phyloP scores from a whole-genome alignment of 768 basidiomycete genomes.

The Pulveroboletus sp. region DNA sequence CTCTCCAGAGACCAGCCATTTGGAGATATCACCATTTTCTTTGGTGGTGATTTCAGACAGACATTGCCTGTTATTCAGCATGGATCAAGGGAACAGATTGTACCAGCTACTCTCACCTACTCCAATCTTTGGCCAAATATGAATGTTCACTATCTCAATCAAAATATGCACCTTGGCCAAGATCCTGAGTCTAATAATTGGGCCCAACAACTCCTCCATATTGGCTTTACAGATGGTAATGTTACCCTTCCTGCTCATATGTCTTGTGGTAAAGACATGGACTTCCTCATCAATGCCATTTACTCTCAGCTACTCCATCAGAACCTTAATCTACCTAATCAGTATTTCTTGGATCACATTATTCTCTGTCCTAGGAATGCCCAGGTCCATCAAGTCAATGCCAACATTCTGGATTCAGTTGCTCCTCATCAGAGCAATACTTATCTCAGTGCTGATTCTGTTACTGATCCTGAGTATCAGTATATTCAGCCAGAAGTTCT shows the following conservation, averaged over 20 bases:
- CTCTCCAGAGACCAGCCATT: no score
- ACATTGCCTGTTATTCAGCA: no score
- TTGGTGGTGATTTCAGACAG: no score
- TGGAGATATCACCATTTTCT: no score
- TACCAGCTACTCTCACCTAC: no score
- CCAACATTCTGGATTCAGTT: not conserved
- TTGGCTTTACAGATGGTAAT: conserved; percentile 16
- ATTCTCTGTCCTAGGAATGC: not conserved
- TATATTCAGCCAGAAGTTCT: not conserved
- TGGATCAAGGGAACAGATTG: no score
- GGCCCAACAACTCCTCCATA: conserved; percentile 17
- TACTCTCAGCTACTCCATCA: conserved; percentile 33
- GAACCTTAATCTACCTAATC: not conserved
- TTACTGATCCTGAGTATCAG: not conserved
- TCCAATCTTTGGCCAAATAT: conserved; percentile 42
- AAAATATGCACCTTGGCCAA: conserved; percentile 40
- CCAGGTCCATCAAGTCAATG: not conserved
- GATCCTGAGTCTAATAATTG: conserved; percentile 25
- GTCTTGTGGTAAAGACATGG: conserved; percentile 13
- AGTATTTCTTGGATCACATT: not conserved
- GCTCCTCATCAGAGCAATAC: not conserved
- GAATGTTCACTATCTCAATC: conserved; percentile 28
- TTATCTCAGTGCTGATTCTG: not conserved
- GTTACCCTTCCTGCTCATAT: conserved; percentile 29
- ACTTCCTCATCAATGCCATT: conserved; percentile 23